phyloP scores from a whole-genome alignment of 2,329 filamentous ascomycete genomes.

The Calonectria multiphialidica region DNA sequence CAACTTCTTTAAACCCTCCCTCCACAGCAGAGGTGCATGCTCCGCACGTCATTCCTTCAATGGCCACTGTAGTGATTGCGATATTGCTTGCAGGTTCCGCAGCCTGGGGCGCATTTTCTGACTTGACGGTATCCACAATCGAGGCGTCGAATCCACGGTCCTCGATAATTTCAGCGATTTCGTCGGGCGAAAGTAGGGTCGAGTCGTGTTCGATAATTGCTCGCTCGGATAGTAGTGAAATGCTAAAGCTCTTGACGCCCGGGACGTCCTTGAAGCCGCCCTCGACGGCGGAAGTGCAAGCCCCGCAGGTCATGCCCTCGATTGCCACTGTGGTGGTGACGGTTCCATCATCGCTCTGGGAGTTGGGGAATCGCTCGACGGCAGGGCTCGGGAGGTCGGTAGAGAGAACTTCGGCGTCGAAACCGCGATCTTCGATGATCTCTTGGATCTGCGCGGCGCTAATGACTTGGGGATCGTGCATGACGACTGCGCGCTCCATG shows the following conservation, averaged over 20 bases:
- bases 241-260: slow-evolving; percentile 81
- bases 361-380: slow-evolving; percentile 52
- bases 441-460: slow-evolving; percentile 82
- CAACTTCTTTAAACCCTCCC: slow-evolving; percentile 80
- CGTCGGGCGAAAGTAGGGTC: slow-evolving; percentile 61
- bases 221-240: slow-evolving; percentile 86
- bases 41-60: slow-evolving; percentile 98
- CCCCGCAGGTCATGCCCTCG: slow-evolving; percentile 92
- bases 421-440: slow-evolving; percentile 91
- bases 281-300: slow-evolving; percentile 89
- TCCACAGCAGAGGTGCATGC: slow-evolving; percentile 95
- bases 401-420: slow-evolving; percentile 89
- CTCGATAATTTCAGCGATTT: slow-evolving; percentile 71
- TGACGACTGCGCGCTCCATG: slow-evolving; percentile 94
- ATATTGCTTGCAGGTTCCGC: slow-evolving; percentile 56
- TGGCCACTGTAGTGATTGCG: slow-evolving; percentile 84
- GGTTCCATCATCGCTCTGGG: slow-evolving; percentile 55
- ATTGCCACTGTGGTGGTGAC: slow-evolving; percentile 83
- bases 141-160: slow-evolving; percentile 85
- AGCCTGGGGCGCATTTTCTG: slow-evolving; percentile 40
- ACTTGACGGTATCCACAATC: slow-evolving; percentile 77
- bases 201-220: slow-evolving; percentile 88
- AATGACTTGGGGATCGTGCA: slow-evolving; percentile 84
- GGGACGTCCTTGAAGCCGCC: slow-evolving; percentile 80
- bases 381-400: slow-evolving; percentile 77